A percentile compares a stretch with the other conserved stretches of the same genome.
Evolutionary conservation across 495 filamentous ascomycete genomes (phyloP).

Genomic region (Hypoxylon rickii): DNA sequence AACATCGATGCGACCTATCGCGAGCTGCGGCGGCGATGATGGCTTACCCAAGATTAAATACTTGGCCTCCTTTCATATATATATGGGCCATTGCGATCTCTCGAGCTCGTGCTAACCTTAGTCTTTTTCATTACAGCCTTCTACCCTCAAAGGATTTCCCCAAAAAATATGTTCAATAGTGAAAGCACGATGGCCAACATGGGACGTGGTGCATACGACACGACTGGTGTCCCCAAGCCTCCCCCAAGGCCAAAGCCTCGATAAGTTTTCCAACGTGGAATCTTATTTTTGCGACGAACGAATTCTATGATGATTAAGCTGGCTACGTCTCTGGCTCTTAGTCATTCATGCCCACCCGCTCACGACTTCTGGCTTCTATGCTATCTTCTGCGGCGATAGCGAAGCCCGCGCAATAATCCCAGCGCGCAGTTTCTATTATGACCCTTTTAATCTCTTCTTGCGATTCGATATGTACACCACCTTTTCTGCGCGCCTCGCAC

Average conservation of each 20-base stretch:
- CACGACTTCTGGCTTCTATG: not conserved
- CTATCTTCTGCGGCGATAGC: conserved; percentile 3
- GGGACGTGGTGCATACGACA: conserved; percentile 62
- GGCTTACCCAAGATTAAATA: conserved; percentile 20
- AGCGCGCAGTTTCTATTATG: conserved; percentile 22
- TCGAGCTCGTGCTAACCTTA: conserved; percentile 34
- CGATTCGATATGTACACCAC: conserved; percentile 31
- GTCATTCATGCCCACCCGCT: conserved; percentile 11
- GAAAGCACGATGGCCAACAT: conserved; percentile 54
- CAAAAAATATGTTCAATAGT: conserved; percentile 50
- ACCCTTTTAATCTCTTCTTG: conserved; percentile 30
- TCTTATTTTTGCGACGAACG: conserved; percentile 17
- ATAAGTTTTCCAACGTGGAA: conserved; percentile 32
- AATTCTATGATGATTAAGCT: conserved; percentile 2
- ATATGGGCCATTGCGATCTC: conserved; percentile 10
- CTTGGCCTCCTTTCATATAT: conserved; percentile 4
- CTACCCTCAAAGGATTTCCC: conserved; percentile 14
- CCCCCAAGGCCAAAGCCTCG: conserved; percentile 57
- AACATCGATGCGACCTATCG: conserved; percentile 24
- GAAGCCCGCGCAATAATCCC: conserved; percentile 10
- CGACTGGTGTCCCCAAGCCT: conserved; percentile 60
- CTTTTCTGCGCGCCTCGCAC: conserved; percentile 30
- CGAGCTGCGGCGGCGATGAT: conserved; percentile 14
- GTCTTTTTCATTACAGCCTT: conserved; percentile 1
- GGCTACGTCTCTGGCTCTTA: conserved; percentile 10